A percentile compares a stretch with the other conserved stretches of the same genome.
phyloP scores from a whole-genome alignment of 2,329 filamentous ascomycete species.

The Ascochyta fabae region DNA sequence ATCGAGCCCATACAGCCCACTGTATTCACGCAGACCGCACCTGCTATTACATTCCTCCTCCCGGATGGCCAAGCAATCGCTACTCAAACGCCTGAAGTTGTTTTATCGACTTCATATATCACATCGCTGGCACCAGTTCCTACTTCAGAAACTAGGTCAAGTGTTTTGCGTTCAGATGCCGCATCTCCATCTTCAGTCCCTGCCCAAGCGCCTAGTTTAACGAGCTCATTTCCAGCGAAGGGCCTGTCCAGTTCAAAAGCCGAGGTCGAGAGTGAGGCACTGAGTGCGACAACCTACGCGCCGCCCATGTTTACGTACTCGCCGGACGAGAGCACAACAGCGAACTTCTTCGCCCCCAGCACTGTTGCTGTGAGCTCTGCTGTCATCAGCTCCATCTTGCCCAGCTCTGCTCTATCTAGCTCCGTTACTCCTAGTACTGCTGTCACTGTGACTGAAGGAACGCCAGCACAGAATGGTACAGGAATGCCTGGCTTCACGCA shows the following conservation, averaged over 20 bases:
- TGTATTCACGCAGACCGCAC: slow-evolving; percentile 33
- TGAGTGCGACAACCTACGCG: slow-evolving; percentile 21
- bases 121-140: slow-evolving; percentile 28
- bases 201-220: neutral
- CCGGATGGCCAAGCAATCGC: slow-evolving; percentile 40
- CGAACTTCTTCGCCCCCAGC: slow-evolving; percentile 10
- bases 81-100: slow-evolving; percentile 36
- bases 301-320: slow-evolving; percentile 36
- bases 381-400: neutral
- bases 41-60: slow-evolving; percentile 44
- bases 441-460: slow-evolving; percentile 11
- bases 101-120: slow-evolving; percentile 43
- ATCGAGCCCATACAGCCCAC: slow-evolving; percentile 42
- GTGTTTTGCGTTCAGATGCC: slow-evolving; percentile 6
- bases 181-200: slow-evolving; percentile 10
- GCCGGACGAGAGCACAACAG: slow-evolving; percentile 26
- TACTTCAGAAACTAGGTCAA: slow-evolving; percentile 21
- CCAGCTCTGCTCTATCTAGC: neutral
- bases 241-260: slow-evolving; percentile 22
- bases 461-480: slow-evolving; percentile 20
- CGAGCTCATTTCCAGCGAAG: slow-evolving; percentile 11
- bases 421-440: neutral
- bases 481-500: slow-evolving; percentile 31
- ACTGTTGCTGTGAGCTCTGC: slow-evolving; percentile 8
- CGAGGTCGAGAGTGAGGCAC: slow-evolving; percentile 21